Base-by-base conservation (phyloP, 768 basidiomycete species). In the Macrolepiota albuminosa region DNA sequence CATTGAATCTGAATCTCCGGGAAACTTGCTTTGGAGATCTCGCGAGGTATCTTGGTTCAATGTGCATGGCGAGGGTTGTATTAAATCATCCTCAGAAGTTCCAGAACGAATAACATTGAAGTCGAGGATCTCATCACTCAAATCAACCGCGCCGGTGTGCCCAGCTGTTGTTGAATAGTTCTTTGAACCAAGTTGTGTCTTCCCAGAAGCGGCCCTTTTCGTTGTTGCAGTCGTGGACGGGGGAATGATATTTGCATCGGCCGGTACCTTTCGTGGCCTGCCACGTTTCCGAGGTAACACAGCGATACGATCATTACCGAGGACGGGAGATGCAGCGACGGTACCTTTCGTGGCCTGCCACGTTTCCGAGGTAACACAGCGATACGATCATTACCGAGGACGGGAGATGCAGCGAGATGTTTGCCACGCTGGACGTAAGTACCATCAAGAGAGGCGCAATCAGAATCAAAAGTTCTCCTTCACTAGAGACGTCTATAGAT, bases 81-180 rank as follows among this genome's bases (percentile, higher is more conserved):
- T n/a, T 37, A 6, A 24, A 50, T 55, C 33, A 33, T 64, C 59
- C n/a, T 62, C 58, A 9, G 40, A 61, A 36, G 62, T 59, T 6
- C 14, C 50, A 36, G 64, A 56, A 49, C 54, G 60, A 39, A 67
- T 39, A 33, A 45, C 59, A 39, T 45, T 58, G 21, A 67, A 70
- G 58, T 69, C 67, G 40, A 68, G 66, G 31, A 58, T 63, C 62
- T 73, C 70, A 4, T 66, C 68, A 42, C 60, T 64, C 18, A 67
- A 65, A 49, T 65, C 61, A 16, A 56, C 57, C 13, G 43, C 11
- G 29, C 31, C 13, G 16, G 18, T 33, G 40, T 33, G 40, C n/a
- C 40, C 46, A n/a, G 50, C 29, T n/a, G 33, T 9, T 36, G 60
- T 63, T 5, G 62, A 58, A 29, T 61, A 57, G 4, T 54, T 7